Evolutionary conservation across 345 rosid species (phyloP).

Genomic region (Kernera saxatilis): DNA sequence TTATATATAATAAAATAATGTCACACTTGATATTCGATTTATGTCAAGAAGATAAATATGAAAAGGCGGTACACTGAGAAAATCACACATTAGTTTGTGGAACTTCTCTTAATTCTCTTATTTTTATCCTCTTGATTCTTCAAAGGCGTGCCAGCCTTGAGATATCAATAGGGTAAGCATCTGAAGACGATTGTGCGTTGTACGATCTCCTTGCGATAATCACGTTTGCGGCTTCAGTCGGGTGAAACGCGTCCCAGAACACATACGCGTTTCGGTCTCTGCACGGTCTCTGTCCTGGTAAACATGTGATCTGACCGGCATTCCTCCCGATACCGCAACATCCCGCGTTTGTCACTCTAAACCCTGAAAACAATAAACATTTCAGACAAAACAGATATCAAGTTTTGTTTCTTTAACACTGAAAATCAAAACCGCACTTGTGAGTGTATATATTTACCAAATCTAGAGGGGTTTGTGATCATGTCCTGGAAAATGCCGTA

Average conservation of each 20-base stretch:
- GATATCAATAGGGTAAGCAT: constrained; percentile 59
- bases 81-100: constrained; percentile 9
- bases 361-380: constrained; percentile 35
- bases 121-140: not conserved
- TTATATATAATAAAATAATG: constrained; percentile 5
- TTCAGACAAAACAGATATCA: not conserved
- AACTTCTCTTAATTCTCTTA: not conserved
- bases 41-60: constrained; percentile 3
- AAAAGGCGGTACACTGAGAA: not conserved
- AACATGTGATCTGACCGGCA: constrained; percentile 74
- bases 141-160: constrained; percentile 47
- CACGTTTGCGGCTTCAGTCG: constrained; percentile 51
- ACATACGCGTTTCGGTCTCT: constrained; percentile 43
- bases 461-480: constrained; percentile 26
- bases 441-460: constrained; percentile 19
- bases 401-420: not conserved
- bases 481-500: constrained; percentile 72
- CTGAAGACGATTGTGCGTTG: constrained; percentile 43
- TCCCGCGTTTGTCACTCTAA: constrained; percentile 50
- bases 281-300: constrained; percentile 60
- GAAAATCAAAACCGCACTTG: not conserved
- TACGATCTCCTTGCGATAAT: constrained; percentile 52
- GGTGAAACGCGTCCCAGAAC: constrained; percentile 80
- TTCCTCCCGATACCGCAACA: constrained; percentile 80
- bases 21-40: not conserved